A percentile compares a stretch with the other conserved stretches of the same genome.
Conservation (phyloP, 2,329 filamentous ascomycete genomes). For the Epichloe hybrida region DNA sequence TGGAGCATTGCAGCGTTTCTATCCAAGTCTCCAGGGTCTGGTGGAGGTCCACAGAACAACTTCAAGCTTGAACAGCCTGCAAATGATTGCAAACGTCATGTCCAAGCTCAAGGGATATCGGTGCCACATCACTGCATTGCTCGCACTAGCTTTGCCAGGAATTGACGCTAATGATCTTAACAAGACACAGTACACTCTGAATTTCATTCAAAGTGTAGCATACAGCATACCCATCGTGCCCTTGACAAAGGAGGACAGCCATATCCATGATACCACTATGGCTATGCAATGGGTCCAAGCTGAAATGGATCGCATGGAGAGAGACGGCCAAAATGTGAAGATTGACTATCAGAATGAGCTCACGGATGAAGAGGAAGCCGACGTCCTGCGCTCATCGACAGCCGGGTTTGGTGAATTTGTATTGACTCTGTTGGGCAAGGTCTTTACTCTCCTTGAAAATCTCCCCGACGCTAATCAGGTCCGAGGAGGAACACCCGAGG, state of each 20-base stretch:
- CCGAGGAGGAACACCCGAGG: constrained; percentile 82
- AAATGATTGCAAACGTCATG: constrained; percentile 86
- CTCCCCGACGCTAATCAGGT: constrained; percentile 81
- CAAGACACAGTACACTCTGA: constrained; percentile 87
- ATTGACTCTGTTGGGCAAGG: constrained; percentile 76
- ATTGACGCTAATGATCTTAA: constrained; percentile 96
- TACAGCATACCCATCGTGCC: constrained; percentile 92
- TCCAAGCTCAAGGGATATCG: constrained; percentile 88
- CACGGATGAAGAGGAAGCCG: constrained; percentile 72
- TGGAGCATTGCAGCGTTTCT: constrained; percentile 87
- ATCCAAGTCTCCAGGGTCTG: constrained; percentile 88
- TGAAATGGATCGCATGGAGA: constrained; percentile 88
- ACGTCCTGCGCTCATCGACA: constrained; percentile 84
- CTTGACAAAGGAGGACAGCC: constrained; percentile 44
- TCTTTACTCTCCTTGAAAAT: constrained; percentile 92
- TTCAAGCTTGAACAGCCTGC: constrained; percentile 80
- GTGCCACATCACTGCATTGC: constrained; percentile 84
- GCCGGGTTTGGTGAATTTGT: constrained; percentile 90
- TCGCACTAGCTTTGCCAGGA: constrained; percentile 86
- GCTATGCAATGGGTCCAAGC: constrained; percentile 89
- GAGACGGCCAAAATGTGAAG: constrained; percentile 69
- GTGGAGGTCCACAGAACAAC: constrained; percentile 96
- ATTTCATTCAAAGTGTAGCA: constrained; percentile 89
- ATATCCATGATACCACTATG: constrained; percentile 58
- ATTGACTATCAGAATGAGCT: constrained; percentile 76